A percentile compares a stretch with the other conserved stretches of the same genome.
Evolutionary conservation across 805 yeast species (phyloP).

Genomic region (Kodamaea laetipori): DNA sequence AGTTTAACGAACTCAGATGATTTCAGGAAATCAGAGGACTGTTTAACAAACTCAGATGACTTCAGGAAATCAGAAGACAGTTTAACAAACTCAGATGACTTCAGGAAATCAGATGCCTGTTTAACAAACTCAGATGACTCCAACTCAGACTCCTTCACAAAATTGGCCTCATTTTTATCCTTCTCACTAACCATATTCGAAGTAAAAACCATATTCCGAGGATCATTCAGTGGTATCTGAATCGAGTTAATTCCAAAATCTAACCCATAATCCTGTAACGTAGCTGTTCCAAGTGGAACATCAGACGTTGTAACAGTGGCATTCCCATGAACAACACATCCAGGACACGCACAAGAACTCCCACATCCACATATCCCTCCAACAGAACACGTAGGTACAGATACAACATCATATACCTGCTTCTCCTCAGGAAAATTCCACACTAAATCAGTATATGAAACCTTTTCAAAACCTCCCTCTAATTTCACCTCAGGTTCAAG

Average conservation of each 20-base stretch:
- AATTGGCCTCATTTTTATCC: too few relatives aligned
- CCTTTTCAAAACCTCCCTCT: neutral
- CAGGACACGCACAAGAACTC: conserved; percentile 38
- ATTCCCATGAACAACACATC: conserved; percentile 39
- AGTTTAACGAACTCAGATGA: too few relatives aligned
- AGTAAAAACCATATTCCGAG: neutral
- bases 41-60: too few relatives aligned
- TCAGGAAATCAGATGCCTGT: too few relatives aligned
- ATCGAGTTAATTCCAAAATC: neutral
- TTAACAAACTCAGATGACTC: too few relatives aligned
- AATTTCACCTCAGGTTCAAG: conserved; percentile 2
- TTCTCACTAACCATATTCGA: neutral
- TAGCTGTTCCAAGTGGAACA: conserved; percentile 2
- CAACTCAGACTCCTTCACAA: too few relatives aligned
- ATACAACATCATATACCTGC: conserved; percentile 27
- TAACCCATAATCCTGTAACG: conserved; percentile 1
- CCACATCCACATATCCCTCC: conserved; percentile 42
- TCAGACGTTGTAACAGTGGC: neutral
- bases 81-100: too few relatives aligned
- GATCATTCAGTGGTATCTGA: conserved; percentile 1
- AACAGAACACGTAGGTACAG: conserved; percentile 36
- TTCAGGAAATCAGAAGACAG: too few relatives aligned
- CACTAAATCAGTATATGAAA: neutral
- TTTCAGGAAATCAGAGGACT: too few relatives aligned
- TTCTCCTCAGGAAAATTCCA: conserved; percentile 7